Evolutionary conservation across 257 asterid genomes (phyloP).

Genomic region (Penstemon eatonii): DNA sequence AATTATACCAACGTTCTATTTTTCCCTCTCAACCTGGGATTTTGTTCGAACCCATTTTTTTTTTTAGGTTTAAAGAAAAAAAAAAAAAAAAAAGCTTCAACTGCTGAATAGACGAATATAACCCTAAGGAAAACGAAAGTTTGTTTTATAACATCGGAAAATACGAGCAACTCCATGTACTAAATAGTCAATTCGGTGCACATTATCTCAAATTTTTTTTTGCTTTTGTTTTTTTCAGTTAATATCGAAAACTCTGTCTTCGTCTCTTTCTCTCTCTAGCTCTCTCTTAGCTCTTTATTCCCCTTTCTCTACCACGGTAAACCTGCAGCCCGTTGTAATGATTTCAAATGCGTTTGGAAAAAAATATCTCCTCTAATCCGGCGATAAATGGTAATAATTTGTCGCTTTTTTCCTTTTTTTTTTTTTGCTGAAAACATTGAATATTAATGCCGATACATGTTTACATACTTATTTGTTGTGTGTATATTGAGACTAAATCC

Average conservation of each 20-base stretch:
- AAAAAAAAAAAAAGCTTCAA: neutral
- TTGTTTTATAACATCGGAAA: neutral
- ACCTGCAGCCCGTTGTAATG: slow-evolving; percentile 12
- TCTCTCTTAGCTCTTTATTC: neutral
- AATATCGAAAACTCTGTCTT: neutral
- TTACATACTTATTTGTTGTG: neutral
- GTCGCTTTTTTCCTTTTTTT: neutral
- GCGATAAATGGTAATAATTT: neutral
- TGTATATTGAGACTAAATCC: neutral
- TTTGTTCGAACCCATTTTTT: neutral
- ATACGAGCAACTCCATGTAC: neutral
- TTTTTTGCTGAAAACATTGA: neutral
- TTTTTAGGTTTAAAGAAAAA: neutral
- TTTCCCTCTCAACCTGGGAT: slow-evolving; percentile 12
- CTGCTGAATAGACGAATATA: neutral
- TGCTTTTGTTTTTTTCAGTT: neutral
- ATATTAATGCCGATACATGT: neutral
- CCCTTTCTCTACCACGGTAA: neutral
- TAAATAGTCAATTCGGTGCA: neutral
- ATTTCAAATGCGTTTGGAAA: slow-evolving; percentile 10
- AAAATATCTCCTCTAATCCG: neutral
- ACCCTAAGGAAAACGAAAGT: neutral
- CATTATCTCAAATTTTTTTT: slow-evolving; percentile 1
- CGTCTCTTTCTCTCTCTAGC: neutral
- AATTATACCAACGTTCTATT: neutral